Conservation (phyloP, 345 rosid species). For the Rubroshorea leprosula region DNA sequence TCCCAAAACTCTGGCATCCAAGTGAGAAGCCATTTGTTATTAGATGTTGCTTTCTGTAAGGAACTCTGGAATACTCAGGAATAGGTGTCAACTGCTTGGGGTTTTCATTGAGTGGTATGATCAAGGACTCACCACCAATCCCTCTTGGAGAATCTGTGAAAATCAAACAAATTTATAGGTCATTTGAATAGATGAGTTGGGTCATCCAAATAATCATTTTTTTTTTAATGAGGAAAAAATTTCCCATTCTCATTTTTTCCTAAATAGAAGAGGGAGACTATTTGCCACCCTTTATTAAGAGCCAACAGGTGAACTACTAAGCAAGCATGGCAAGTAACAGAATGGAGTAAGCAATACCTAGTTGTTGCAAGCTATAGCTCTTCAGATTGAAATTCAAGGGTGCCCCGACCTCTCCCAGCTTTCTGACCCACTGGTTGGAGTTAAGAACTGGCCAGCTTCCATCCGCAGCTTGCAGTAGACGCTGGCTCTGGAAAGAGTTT, state of each 20-base stretch:
- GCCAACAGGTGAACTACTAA: background rate
- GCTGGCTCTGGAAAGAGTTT: slow-evolving; percentile 28
- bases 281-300: background rate
- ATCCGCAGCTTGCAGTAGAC: slow-evolving; percentile 21
- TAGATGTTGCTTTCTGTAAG: slow-evolving; percentile 14
- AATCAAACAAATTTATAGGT: slow-evolving; percentile 7
- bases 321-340: background rate
- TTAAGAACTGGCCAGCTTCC: slow-evolving; percentile 30
- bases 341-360: slow-evolving; percentile 23
- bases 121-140: slow-evolving; percentile 20
- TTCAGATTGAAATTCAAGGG: slow-evolving; percentile 24
- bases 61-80: slow-evolving; percentile 24
- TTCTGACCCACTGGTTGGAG: slow-evolving; percentile 29
- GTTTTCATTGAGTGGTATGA: slow-evolving; percentile 12
- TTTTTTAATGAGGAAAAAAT: background rate
- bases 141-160: slow-evolving; percentile 26
- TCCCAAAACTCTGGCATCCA: slow-evolving; percentile 27
- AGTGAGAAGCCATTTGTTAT: slow-evolving; percentile 21
- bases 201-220: background rate
- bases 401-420: slow-evolving; percentile 21
- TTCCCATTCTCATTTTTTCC: background rate
- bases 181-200: background rate
- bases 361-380: slow-evolving; percentile 23
- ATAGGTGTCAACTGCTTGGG: slow-evolving; percentile 20
- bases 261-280: slow-evolving; percentile 1